Percentiles rank a stretch among this genome's conserved stretches.
Conservation (phyloP, 768 basidiomycete species). For the Mycena rosella region DNA sequence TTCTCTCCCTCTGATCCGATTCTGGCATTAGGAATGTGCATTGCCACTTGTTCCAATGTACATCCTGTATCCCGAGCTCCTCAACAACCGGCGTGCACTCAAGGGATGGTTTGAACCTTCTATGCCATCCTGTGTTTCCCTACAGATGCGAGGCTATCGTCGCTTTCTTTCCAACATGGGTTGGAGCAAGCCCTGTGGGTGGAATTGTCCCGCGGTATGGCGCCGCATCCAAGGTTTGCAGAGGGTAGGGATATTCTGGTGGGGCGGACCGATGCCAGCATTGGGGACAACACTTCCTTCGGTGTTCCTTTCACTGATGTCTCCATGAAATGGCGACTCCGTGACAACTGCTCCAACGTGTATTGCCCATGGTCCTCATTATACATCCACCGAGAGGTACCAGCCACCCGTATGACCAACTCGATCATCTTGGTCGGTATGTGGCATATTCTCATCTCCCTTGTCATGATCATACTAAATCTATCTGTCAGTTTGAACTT, state of each 20-base stretch:
- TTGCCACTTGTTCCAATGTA: background rate
- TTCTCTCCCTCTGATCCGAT: background rate
- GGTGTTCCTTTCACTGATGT: slow-evolving; percentile 3
- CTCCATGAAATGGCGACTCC: slow-evolving; percentile 2
- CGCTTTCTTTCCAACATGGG: background rate
- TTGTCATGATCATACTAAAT: too few species aligned
- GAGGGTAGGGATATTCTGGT: background rate
- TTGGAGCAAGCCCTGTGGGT: background rate
- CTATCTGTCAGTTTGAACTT: too few species aligned
- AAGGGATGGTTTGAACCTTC: background rate
- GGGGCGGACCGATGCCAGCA: background rate
- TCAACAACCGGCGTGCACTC: background rate
- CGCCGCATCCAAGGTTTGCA: background rate
- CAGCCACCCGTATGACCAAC: too few species aligned
- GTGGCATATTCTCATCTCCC: too few species aligned
- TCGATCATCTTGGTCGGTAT: too few species aligned
- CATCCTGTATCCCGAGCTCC: background rate
- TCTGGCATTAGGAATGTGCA: background rate
- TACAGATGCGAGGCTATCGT: background rate
- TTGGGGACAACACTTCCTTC: background rate
- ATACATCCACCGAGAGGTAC: too few species aligned
- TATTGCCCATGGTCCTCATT: background rate
- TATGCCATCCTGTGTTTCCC: background rate
- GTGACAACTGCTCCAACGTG: background rate
- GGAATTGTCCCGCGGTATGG: slow-evolving; percentile 9